Conservation (phyloP, 768 basidiomycete species). For the Panellus pusillus region DNA sequence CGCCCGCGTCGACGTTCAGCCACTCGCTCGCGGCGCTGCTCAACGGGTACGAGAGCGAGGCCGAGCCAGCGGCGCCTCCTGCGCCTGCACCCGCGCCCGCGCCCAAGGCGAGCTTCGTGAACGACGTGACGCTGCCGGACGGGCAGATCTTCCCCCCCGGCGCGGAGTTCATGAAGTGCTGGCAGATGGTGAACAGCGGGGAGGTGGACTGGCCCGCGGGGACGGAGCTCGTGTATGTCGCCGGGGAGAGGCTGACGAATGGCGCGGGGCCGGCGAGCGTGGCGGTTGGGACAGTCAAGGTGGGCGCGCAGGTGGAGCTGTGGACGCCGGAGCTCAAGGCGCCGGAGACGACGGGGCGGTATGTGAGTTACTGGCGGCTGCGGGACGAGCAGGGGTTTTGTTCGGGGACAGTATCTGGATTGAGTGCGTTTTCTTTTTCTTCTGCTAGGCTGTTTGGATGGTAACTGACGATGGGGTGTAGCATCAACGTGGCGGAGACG, state of each 20-base stretch:
- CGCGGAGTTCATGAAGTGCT: constrained; percentile 83
- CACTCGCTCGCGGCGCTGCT: constrained; percentile 34
- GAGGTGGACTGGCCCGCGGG: constrained; percentile 61
- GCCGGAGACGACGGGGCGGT: constrained; percentile 70
- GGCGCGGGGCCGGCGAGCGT: constrained; percentile 34
- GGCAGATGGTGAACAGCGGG: constrained; percentile 73
- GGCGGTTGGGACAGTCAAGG: constrained; percentile 54
- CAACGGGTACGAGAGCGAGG: constrained; percentile 27
- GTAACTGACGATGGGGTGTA: constrained; percentile 26
- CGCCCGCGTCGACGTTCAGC: constrained; percentile 13
- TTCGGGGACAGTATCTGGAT: constrained; percentile 82
- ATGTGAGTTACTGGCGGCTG: constrained; percentile 77
- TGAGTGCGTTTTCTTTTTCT: constrained; percentile 52
- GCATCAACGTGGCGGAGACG: constrained; percentile 68
- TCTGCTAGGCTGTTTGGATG: not conserved
- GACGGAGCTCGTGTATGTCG: constrained; percentile 70
- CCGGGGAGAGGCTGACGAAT: constrained; percentile 60
- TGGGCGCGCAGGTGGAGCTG: constrained; percentile 61
- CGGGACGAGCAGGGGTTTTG: constrained; percentile 52
- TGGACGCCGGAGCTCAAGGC: constrained; percentile 81
- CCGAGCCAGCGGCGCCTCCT: not conserved
- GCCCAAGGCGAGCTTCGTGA: constrained; percentile 50
- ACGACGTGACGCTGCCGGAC: constrained; percentile 70
- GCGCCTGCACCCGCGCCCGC: too few relatives aligned
- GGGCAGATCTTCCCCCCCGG: constrained; percentile 81